Evolutionary conservation across 2,329 filamentous ascomycete genomes (phyloP), one percentile per base, ranked within the genome.

Genomic region (Cephalotrichum gorgonifer): DNA sequence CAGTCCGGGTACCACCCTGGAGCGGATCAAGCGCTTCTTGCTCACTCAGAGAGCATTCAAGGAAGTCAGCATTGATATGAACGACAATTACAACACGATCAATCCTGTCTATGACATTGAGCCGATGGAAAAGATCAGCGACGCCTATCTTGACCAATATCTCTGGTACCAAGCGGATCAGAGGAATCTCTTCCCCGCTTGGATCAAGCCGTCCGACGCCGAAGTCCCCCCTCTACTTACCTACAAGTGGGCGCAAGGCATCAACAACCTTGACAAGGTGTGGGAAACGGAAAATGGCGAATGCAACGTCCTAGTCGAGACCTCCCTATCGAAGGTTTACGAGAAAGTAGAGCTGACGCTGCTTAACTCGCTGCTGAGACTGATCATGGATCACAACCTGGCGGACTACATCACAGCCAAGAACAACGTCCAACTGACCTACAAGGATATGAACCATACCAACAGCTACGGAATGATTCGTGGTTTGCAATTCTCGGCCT

Each of bases 381-480:
- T 98, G 56, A 96, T 98, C 64, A 98, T 98, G 94, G 94, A 98
- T 60, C 93, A 98, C 75, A 98, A 98, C 64, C 70, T 98, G 70
- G 93, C 93, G 5, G 94, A 98, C 65, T 98, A 98, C 69, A 98
- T 98, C 61, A 96, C 91, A 1, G 89, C 91, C 33, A 98, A 98
- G 79, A 98, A 98, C 74, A 98, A 98, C 62, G 93, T 98, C 12
- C 91, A 96, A 64, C 78, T 98, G 54, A 96, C 94, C 54, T 98
- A 98, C 75, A 98, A 98, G 72, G 93, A 98, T 59, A 98, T 98
- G 93, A 97, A 96, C 62, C 93, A 98, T 61, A 93, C 94, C 62
- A 98, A 98, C 69, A 94, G 88, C 62, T 98, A 97, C 62, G 93
- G 93, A 57, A 86, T 98, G 85, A 96, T 98, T 59, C 88, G 93